phyloP scores from a whole-genome alignment of 1,139 yeast genomes.

The Nakaseomyces delphensis region DNA sequence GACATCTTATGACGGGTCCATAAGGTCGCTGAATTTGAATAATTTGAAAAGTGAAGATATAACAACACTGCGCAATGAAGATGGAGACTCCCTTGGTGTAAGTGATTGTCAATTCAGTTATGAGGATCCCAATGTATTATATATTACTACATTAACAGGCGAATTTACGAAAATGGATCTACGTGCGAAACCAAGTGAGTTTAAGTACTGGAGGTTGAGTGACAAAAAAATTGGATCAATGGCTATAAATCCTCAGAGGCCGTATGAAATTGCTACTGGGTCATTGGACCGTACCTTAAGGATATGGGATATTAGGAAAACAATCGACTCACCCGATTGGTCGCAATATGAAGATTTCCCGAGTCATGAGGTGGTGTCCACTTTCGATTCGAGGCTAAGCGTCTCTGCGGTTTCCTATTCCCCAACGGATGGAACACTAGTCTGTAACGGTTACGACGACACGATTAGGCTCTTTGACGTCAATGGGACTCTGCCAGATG shows the following conservation, averaged over 20 bases:
- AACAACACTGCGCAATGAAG: conserved; percentile 44
- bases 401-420: conserved; percentile 88
- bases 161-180: conserved; percentile 64
- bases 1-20: conserved; percentile 79
- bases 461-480: conserved; percentile 54
- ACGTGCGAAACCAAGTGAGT: conserved; percentile 36
- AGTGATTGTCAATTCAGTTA: conserved; percentile 50
- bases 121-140: conserved; percentile 47
- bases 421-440: conserved; percentile 53
- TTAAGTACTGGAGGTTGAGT: conserved; percentile 46
- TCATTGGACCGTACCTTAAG: conserved; percentile 78
- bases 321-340: conserved; percentile 40
- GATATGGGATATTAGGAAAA: conserved; percentile 74
- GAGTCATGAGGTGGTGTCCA: conserved; percentile 36
- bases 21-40: conserved; percentile 60
- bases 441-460: conserved; percentile 91
- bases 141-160: conserved; percentile 71
- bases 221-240: conserved; percentile 91
- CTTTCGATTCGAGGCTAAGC: conserved; percentile 65
- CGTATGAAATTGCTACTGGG: conserved; percentile 65
- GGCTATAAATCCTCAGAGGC: conserved; percentile 58
- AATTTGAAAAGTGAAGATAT: conserved; percentile 53
- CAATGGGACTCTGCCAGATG: conserved; percentile 19
- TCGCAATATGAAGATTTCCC: conserved; percentile 39
- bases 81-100: conserved; percentile 44